Percentiles rank a stretch among this genome's conserved stretches.
Evolutionary conservation across 1,139 yeast genomes (phyloP).

Genomic region (Zygosaccharomyces sapae): DNA sequence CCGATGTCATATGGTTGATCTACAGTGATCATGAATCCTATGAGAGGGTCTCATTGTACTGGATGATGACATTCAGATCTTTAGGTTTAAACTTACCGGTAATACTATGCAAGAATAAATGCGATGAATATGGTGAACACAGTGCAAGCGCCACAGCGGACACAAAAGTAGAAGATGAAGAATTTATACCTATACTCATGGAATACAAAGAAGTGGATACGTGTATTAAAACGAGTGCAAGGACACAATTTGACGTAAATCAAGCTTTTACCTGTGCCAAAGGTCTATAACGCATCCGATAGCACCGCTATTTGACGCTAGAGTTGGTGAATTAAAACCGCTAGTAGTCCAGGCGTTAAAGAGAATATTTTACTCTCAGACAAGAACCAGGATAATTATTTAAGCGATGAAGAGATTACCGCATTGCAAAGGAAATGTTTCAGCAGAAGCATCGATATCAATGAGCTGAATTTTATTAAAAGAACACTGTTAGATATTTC

Average conservation of each 20-base stretch:
- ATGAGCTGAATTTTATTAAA: slow-evolving; percentile 51
- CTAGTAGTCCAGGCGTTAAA: slow-evolving; percentile 70
- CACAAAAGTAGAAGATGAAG: slow-evolving; percentile 49
- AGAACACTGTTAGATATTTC: slow-evolving; percentile 34
- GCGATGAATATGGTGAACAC: slow-evolving; percentile 45
- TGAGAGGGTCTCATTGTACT: slow-evolving; percentile 82
- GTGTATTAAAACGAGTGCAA: slow-evolving; percentile 83
- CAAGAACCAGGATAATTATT: slow-evolving; percentile 80
- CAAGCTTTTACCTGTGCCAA: slow-evolving; percentile 85
- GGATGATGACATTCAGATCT: slow-evolving; percentile 91
- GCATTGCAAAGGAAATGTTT: slow-evolving; percentile 74
- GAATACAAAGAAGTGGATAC: slow-evolving; percentile 94
- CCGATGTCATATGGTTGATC: slow-evolving; percentile 90
- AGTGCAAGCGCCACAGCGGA: slow-evolving; percentile 20
- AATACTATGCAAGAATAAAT: slow-evolving; percentile 83
- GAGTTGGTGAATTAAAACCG: slow-evolving; percentile 76
- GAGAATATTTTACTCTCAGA: slow-evolving; percentile 83
- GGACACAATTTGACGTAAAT: slow-evolving; percentile 73
- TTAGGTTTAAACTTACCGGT: slow-evolving; percentile 90
- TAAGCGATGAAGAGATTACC: slow-evolving; percentile 65
- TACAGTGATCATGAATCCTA: slow-evolving; percentile 92
- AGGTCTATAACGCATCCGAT: slow-evolving; percentile 89
- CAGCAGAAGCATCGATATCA: slow-evolving; percentile 50
- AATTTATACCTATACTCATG: slow-evolving; percentile 77
- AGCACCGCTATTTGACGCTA: slow-evolving; percentile 92